Evolutionary conservation across 2,329 filamentous ascomycete genomes (phyloP), one percentile per base, ranked within the genome.

Genomic region (Dichotomopilus funicola): DNA sequence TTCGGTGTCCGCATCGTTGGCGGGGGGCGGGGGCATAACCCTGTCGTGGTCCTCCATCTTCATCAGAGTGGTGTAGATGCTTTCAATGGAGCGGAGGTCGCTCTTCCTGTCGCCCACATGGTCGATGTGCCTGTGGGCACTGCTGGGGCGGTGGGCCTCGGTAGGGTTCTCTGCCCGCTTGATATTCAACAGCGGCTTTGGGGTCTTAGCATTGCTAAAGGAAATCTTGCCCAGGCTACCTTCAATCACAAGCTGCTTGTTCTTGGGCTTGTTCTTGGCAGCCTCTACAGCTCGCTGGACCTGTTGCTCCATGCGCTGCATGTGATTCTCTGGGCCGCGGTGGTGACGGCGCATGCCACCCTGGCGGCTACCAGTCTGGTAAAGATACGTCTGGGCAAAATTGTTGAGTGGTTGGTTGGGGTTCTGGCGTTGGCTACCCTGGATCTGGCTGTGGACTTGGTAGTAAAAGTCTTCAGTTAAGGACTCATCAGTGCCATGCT

Each of bases 251-350:
- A 99, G 79, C 70, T 96, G 91, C 67, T 95, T 95, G 68, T 95
- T 96, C 78, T 99, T 99, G 10, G 94, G 94, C 72, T 95, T 92
- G 58, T 91, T 89, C 75, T 97, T 99, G 51, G 94, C 94, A 1
- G 94, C 94, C 68, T 99, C 94, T 0, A 99, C 94, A 31, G 94
- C 94, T 55, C 94, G 86, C 70, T 96, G 92, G 10, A 99, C 95
- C 71, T 99, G 94, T 72, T 99, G 94, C 71, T 99, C 92, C 94
- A 99, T 99, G 54, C 94, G 87, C 70, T 97, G 94, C 75, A 97
- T 89, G 67, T 99, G 94, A 68, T 96, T 99, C 70, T 99, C 94
- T 13, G 89, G 91, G 44, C 87, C 89, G 57, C 90, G 82, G 58
- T 86, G 84, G 63, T 94, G 85, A 61, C 91, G 83, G 60, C 91